phyloP scores from a whole-genome alignment of 176 grass and related monocot genomes.

The Dendrocalamus sinicus region DNA sequence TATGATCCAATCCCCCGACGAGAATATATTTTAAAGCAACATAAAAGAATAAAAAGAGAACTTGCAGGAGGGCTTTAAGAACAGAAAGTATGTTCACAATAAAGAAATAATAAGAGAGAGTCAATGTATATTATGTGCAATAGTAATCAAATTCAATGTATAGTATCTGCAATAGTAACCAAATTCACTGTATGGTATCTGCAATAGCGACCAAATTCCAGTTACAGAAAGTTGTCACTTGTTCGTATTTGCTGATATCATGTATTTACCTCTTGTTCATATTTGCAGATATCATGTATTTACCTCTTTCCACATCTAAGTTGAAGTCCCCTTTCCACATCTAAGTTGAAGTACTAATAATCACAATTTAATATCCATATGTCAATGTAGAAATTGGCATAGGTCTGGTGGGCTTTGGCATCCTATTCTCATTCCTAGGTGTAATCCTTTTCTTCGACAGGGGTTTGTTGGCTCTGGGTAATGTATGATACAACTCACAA shows the following conservation, averaged over 20 bases:
- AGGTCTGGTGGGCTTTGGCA: conserved; percentile 87
- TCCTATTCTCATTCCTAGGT: conserved; percentile 89
- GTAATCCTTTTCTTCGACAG: conserved; percentile 94
- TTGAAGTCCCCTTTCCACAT: neutral
- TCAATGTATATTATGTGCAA: conserved; percentile 3
- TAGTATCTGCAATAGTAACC: conserved; percentile 24
- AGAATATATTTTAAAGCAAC: conserved; percentile 4
- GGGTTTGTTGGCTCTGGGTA: conserved; percentile 97
- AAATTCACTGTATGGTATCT: conserved; percentile 28
- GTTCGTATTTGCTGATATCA: no score
- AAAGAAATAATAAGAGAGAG: neutral
- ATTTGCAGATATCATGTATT: conserved; percentile 9
- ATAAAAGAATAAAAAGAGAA: neutral
- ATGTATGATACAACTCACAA: conserved; percentile 70
- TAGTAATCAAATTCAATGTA: conserved; percentile 35
- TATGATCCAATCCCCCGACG: no score
- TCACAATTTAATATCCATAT: conserved; percentile 10
- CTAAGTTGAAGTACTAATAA: conserved; percentile 30
- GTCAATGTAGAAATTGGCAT: conserved; percentile 82
- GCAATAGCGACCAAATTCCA: conserved; percentile 9
- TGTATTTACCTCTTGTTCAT: neutral
- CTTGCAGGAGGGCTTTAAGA: conserved; percentile 28
- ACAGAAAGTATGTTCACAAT: neutral
- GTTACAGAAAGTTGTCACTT: conserved; percentile 28
- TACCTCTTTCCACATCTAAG: neutral